These are phyloP conservation scores for Naematelia encephala DNA, from an alignment of 768 basidiomycete species.

Conservation along the genomic window DNA sequence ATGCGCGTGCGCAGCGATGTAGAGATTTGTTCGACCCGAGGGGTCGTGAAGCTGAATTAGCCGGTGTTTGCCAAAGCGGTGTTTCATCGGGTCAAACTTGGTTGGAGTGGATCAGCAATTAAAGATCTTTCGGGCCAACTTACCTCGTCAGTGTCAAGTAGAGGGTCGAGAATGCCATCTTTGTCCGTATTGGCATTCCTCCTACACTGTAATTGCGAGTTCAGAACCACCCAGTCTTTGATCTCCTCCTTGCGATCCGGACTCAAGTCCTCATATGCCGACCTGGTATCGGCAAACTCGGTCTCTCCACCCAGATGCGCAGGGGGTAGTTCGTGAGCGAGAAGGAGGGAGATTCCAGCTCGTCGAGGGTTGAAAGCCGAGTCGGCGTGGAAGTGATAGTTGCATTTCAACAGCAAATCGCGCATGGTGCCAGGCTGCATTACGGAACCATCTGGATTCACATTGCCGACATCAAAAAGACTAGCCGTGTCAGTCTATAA, in stretches of 20 bases:
- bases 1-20: conserved; percentile 22
- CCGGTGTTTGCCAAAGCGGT: conserved; percentile 18
- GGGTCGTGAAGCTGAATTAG: conserved; percentile 22
- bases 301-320: conserved; percentile 38
- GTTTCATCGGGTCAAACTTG: conserved; percentile 18
- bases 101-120: conserved; percentile 22
- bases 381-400: conserved; percentile 27
- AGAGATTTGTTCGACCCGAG: conserved; percentile 16
- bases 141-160: too few relatives aligned
- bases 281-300: conserved; percentile 37
- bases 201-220: conserved; percentile 22
- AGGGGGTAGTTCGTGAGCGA: conserved; percentile 37
- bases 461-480: conserved; percentile 25
- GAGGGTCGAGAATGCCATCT: too few relatives aligned
- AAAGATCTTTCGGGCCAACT: too few relatives aligned
- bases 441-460: conserved; percentile 21
- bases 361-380: conserved; percentile 26
- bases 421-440: too few relatives aligned
- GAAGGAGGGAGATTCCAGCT: conserved; percentile 38
- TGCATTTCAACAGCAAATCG: too few relatives aligned
- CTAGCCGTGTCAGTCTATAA: conserved; percentile 4
- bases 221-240: conserved; percentile 24
- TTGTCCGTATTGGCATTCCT: conserved; percentile 10
- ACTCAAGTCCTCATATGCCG: conserved; percentile 37
- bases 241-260: conserved; percentile 33